A percentile compares a stretch with the other conserved stretches of the same genome.
Evolutionary conservation across 352 stramenopile genomes (phyloP).

Genomic region (Phytopythium sindhum): DNA sequence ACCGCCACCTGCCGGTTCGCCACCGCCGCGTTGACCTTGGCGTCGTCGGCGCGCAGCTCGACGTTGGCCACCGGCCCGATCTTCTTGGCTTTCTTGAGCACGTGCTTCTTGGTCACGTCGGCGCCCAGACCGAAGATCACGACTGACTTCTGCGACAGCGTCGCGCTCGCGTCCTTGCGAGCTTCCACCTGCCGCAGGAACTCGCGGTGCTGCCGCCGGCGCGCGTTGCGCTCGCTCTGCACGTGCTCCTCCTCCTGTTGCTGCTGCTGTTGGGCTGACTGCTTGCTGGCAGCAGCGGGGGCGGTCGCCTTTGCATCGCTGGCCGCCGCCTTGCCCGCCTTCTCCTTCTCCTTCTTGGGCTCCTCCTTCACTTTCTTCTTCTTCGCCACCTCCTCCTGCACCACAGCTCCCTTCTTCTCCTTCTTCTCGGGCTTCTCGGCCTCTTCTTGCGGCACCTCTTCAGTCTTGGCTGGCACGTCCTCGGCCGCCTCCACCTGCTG

Average conservation of each 20-base stretch:
- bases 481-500: conserved; percentile 19
- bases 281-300: conserved; percentile 10
- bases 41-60: conserved; percentile 53
- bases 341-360: conserved; percentile 9
- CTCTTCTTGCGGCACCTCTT: conserved; percentile 18
- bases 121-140: conserved; percentile 67
- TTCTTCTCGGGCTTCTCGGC: conserved; percentile 14
- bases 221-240: conserved; percentile 80
- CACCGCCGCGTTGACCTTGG: conserved; percentile 12
- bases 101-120: conserved; percentile 72
- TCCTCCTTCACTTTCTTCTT: conserved; percentile 4
- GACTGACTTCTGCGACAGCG: conserved; percentile 60
- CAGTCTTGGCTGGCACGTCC: conserved; percentile 11
- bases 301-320: background rate
- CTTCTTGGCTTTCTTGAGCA: conserved; percentile 82
- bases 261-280: conserved; percentile 8
- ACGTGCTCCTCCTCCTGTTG: conserved; percentile 23
- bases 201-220: conserved; percentile 72
- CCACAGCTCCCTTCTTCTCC: conserved; percentile 12
- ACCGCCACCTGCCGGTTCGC: conserved; percentile 59
- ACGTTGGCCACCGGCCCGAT: conserved; percentile 49
- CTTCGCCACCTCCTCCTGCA: conserved; percentile 1
- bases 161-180: conserved; percentile 55
- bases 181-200: conserved; percentile 66
- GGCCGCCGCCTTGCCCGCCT: conserved; percentile 15